Evolutionary conservation across 2,329 filamentous ascomycete genomes (phyloP).

Genomic region (Plectosphaerella cucumerina): DNA sequence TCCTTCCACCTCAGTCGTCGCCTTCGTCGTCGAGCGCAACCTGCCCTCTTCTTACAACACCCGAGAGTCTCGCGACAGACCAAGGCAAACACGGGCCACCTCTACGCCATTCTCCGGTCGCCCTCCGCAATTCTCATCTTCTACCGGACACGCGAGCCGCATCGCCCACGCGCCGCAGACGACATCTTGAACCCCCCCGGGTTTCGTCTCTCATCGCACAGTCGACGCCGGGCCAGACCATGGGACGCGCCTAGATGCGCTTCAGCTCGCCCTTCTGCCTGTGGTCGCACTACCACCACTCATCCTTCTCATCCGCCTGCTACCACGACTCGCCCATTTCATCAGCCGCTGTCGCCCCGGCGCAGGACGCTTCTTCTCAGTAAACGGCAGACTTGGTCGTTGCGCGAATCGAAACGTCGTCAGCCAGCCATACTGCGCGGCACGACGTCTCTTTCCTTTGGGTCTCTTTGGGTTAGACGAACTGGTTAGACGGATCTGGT

Average conservation of each 20-base stretch:
- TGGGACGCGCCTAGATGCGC: conserved; percentile 27
- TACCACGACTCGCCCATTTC: not conserved
- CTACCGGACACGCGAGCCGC: not conserved
- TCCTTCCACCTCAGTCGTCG: not conserved
- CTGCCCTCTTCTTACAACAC: not conserved
- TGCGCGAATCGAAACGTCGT: conserved; percentile 4
- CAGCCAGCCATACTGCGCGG: not conserved
- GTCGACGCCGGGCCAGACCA: conserved; percentile 18
- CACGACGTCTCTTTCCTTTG: conserved; percentile 18
- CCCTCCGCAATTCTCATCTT: conserved; percentile 1
- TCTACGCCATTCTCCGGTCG: conserved; percentile 3
- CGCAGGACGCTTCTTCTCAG: conserved; percentile 10
- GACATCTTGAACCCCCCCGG: not conserved
- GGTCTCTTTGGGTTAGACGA: conserved; percentile 30
- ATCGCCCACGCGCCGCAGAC: not conserved
- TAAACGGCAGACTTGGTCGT: conserved; percentile 6
- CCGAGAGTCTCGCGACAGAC: not conserved
- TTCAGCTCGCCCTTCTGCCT: conserved; percentile 5
- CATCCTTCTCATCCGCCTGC: not conserved
- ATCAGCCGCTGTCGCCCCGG: conserved; percentile 7
- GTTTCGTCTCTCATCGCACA: conserved; percentile 4
- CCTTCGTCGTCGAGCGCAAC: not conserved
- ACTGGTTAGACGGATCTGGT: conserved; percentile 29
- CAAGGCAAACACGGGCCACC: not conserved
- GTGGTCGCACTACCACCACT: conserved; percentile 12